Conservation (phyloP, 805 yeast genomes). For the Saccharomyces kudriavzevii region DNA sequence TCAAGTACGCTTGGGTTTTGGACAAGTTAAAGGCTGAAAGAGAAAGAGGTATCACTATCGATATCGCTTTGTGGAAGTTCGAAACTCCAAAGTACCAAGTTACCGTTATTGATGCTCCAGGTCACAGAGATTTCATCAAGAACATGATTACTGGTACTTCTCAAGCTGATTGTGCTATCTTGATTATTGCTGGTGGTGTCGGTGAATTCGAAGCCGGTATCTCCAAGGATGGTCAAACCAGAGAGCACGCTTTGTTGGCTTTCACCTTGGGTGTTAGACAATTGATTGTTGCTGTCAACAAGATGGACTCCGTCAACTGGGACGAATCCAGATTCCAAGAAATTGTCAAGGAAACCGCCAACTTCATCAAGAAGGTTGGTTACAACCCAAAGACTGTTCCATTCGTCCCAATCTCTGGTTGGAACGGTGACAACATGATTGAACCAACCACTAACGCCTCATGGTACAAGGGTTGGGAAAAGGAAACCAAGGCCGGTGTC, state of each 20-base stretch:
- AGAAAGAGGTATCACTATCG: conserved; percentile 95
- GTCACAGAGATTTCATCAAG: conserved; percentile 94
- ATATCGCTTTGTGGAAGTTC: conserved; percentile 87
- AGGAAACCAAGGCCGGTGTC: conserved; percentile 67
- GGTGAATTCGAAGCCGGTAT: conserved; percentile 96
- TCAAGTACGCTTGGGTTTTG: conserved; percentile 96
- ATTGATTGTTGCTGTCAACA: conserved; percentile 84
- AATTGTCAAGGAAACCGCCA: conserved; percentile 65
- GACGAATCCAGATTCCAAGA: conserved; percentile 72
- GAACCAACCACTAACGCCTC: conserved; percentile 74
- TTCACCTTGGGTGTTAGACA: conserved; percentile 83
- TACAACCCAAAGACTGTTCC: conserved; percentile 74
- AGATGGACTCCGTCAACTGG: conserved; percentile 93
- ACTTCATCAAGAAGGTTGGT: conserved; percentile 80
- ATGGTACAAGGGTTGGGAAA: conserved; percentile 83
- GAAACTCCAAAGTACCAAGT: conserved; percentile 85
- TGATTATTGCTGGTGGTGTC: conserved; percentile 84
- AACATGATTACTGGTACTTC: conserved; percentile 94
- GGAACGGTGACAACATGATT: conserved; percentile 92
- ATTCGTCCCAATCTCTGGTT: conserved; percentile 87
- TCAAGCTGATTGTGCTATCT: conserved; percentile 87
- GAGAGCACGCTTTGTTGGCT: conserved; percentile 89
- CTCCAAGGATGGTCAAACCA: conserved; percentile 91
- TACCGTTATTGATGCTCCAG: conserved; percentile 92
- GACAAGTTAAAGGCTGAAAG: conserved; percentile 95